Evolutionary conservation across 257 asterid genomes (phyloP), one percentile per base, ranked within the genome.

Genomic region (Echites panduratus): DNA sequence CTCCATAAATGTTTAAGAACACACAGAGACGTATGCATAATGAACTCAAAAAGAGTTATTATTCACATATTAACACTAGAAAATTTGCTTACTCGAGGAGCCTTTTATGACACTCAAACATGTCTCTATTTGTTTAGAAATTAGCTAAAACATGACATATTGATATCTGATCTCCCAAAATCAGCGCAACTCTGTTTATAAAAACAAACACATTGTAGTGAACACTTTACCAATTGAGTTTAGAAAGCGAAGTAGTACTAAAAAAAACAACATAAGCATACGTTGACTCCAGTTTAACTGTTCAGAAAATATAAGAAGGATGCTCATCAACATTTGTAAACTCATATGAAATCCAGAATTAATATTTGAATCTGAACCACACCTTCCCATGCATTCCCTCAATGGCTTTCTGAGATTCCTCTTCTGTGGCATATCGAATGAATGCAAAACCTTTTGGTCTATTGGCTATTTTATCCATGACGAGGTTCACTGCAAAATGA

Each of bases 361-460:
- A 27, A 64, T 38, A 38, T 38, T 19, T 19, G 26, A 59, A 50
- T 40, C 32, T 44, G 41, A 35, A 14, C 11, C 35, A 54, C 14
- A 92, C 98, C 98, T 92, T 90, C 57, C 98, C 98, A 62, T 92
- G 97, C 98, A 92, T 90, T 73, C 96, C 98, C 59, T 92, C 89
- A n/a, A 90, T 87, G 58, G 96, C 98, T 67, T 83, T 87, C 75
- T 80, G 83, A 44, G 98, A 90, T 76, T 87, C 96, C 76, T 87
- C 97, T 73, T 84, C 95, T 0, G 89, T 79, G 43, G 87, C 84
- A 74, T 90, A 92, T 50, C 80, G 81, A 66, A 92, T 44, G 80
- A 92, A 92, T 9, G 97, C 98, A 85, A 88, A 90, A 20, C 98
- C 98, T 76, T 91, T 85, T 19, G 98, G 88, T 77, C 98, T 89